Evolutionary conservation across 2,329 filamentous ascomycete species (phyloP), one percentile per base, ranked within the genome.

Genomic region (Neocucurbitaria cava): DNA sequence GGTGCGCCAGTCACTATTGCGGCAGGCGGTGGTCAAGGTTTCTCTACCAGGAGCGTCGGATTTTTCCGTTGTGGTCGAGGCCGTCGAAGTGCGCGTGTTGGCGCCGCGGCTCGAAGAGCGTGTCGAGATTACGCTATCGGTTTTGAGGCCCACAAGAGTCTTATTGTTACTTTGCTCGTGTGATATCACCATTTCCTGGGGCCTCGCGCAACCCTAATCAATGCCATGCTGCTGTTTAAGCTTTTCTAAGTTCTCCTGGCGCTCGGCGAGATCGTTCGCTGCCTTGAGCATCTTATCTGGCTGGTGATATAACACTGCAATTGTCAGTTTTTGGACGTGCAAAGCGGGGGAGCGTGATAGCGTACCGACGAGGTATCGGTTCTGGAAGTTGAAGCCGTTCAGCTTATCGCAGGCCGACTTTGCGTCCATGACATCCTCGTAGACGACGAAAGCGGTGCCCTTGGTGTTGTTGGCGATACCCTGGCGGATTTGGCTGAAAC

Each of bases 351-450:
- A 31, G 20, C 18, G 48, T 38, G 11, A 45, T 20, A 39, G 31
- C 44, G 59, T 86, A 96, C 92, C 92, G 74, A 99, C 95, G 70
- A 99, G 91, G 81, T 99, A 99, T 77, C 95, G 90, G 82, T 94
- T 96, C 83, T 99, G 95, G 79, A 99, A 99, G 83, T 99, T 99
- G 88, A 96, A 99, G 77, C 95, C 95, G 84, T 99, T 99, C 78
- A 99, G 85, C 83, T 98, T 97, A 84, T 99, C 95, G 85, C 95
- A 98, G 75, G 95, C 95, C 81, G 92, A 89, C 83, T 99, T 99
- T 67, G 95, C 93, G 84, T 99, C 95, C 86, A 95, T 90, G 68
- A 98, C 94, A 85, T 99, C 95, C 81, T 98, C 95, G 84, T 97
- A 99, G 80, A 99, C 95, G 70, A 99, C 95, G 79, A 96, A 99